Evolutionary conservation across 352 stramenopile species (phyloP), one percentile per base, ranked within the genome.

Genomic region (Pythium rishiriense): DNA sequence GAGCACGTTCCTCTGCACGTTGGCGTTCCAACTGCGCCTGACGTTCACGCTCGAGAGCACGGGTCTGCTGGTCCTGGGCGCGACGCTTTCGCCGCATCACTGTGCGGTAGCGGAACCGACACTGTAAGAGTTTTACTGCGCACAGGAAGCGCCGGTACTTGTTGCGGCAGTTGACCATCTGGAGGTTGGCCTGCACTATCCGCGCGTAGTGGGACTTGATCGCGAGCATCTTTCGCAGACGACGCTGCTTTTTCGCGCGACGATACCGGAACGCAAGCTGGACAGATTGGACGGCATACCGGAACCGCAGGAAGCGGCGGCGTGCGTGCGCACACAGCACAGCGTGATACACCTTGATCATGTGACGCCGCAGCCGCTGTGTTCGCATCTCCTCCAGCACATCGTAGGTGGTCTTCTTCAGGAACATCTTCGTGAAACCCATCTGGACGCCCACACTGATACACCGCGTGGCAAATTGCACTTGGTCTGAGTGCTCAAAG

Each of bases 371-470:
- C n/a, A 93, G 64, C 43, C 78, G 73, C 43, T 89, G 72, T 1
- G 79, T 76, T 14, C 84, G 91, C 71, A 98, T 85, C 14, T 90
- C 72, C 68, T 98, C 93, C 12, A 99, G 79, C 42, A 93, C 93
- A 25, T 95, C 86, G 29, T 97, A 97, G 19, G 97, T 85, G 48
- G 85, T 73, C 59, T 92, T 88, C 51, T 96, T 96, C 42, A 99
- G 68, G 68, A 99, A 99, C 59, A 98, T 96, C 72, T 99, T 99
- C 2, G 94, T 93, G 53, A 90, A 88, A 25, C 96, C 96, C 73
- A 98, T 97, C 69, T 99, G 96, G 64, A 91, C 62, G 12, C 83
- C 83, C 19, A 82, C 81, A 0, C 69, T 37, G n/a, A 90, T 74
- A 31, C 82, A 94, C 39, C 74, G 71, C 7, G 72, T 79, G 3